Percentiles rank a stretch among this genome's conserved stretches.
phyloP scores from a whole-genome alignment of 139 green algal genomes.

The Picochlorum sp. region DNA sequence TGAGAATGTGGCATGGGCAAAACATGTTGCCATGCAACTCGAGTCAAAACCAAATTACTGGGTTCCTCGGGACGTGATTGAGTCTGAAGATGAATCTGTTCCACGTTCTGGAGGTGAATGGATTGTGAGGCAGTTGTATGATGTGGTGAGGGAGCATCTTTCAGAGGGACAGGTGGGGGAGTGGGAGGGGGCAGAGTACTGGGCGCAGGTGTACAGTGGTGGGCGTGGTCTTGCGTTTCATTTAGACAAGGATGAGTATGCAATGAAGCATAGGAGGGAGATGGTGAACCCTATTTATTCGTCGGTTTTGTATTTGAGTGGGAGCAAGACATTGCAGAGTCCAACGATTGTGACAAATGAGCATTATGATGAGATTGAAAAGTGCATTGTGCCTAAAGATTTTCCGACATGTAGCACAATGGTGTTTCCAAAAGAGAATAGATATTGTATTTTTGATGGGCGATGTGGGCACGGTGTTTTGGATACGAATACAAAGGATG shows the following conservation, averaged over 20 bases:
- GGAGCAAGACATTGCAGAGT: constrained; percentile 23
- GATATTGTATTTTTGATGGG: constrained; percentile 55
- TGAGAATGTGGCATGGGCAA: too few species aligned
- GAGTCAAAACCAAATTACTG: constrained; percentile 5
- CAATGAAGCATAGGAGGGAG: constrained; percentile 21
- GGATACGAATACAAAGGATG: constrained; percentile 15
- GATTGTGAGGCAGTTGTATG: not conserved
- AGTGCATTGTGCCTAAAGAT: constrained; percentile 15
- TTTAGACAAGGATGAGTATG: constrained; percentile 66
- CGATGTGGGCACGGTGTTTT: constrained; percentile 55
- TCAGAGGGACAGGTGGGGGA: not conserved
- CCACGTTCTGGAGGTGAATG: not conserved
- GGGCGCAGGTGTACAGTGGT: constrained; percentile 53
- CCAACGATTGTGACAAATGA: constrained; percentile 61
- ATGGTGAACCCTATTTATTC: constrained; percentile 49
- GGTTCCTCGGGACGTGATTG: not conserved
- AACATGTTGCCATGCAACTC: too few species aligned
- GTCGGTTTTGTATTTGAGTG: constrained; percentile 45
- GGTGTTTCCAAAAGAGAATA: constrained; percentile 35
- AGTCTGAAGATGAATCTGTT: not conserved
- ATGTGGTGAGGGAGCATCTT: not conserved
- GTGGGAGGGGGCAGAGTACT: constrained; percentile 48
- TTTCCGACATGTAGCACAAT: constrained; percentile 31
- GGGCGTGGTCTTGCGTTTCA: constrained; percentile 58
- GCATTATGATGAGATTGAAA: constrained; percentile 22